Evolutionary conservation across 2,329 filamentous ascomycete species (phyloP).

Genomic region (Fusarium sp.): DNA sequence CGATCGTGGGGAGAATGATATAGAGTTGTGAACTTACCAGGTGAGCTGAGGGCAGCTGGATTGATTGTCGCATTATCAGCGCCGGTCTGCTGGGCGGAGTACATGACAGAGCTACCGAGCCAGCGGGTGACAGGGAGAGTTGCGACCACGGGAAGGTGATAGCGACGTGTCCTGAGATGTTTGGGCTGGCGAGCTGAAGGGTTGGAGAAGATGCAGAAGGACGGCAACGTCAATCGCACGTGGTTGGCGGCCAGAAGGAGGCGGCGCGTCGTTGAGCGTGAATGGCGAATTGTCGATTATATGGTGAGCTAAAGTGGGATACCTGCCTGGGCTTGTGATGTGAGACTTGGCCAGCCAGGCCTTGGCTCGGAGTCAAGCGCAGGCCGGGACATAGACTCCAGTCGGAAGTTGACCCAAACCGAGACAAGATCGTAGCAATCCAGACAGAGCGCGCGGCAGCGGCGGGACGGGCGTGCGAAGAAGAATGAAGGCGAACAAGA

Average conservation of each 20-base stretch:
- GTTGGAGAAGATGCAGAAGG: conserved; percentile 57
- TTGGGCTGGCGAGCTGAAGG: conserved; percentile 60
- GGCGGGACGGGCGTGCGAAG: conserved; percentile 26
- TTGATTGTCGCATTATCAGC: conserved; percentile 92
- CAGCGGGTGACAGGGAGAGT: conserved; percentile 42
- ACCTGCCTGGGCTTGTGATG: conserved; percentile 39
- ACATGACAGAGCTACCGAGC: conserved; percentile 52
- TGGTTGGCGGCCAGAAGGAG: conserved; percentile 60
- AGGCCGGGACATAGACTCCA: conserved; percentile 36
- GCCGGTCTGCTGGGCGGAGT: conserved; percentile 69
- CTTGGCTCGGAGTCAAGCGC: conserved; percentile 37
- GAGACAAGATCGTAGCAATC: conserved; percentile 40
- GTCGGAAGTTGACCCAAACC: conserved; percentile 28
- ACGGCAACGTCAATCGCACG: conserved; percentile 62
- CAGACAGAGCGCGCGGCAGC: conserved; percentile 33
- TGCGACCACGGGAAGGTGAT: conserved; percentile 54
- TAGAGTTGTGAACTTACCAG: conserved; percentile 67
- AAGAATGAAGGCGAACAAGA: conserved; percentile 16
- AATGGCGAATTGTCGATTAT: conserved; percentile 46
- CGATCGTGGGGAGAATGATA: conserved; percentile 31
- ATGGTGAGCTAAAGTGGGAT: conserved; percentile 40
- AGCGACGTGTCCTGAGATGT: conserved; percentile 73
- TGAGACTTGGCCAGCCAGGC: conserved; percentile 40
- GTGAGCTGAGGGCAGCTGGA: conserved; percentile 84
- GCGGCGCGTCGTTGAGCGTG: conserved; percentile 45